These are phyloP conservation scores for Thuja plicata DNA, from an alignment of 83 land plant species.

Conservation along the genomic window DNA sequence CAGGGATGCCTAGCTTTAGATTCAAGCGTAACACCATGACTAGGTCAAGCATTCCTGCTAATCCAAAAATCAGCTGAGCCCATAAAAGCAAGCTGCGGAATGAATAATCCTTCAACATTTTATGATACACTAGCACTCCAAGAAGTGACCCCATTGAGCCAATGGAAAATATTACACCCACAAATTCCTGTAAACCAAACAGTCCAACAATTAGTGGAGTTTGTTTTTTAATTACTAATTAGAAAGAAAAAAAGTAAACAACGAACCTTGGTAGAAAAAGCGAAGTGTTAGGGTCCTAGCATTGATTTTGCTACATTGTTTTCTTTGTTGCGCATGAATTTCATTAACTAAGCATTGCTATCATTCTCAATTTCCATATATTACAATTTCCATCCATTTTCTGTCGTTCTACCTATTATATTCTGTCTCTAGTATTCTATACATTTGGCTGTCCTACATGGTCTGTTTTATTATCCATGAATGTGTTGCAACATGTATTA, in stretches of 20 bases:
- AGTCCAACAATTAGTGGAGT: background rate
- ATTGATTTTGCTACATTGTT: background rate
- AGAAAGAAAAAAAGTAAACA: background rate
- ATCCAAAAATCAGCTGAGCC: slow-evolving; percentile 56
- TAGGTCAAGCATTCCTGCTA: slow-evolving; percentile 82
- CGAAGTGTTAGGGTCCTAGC: background rate
- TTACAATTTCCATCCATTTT: background rate
- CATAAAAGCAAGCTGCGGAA: slow-evolving; percentile 70
- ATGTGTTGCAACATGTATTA: background rate
- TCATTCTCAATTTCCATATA: background rate
- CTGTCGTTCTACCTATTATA: background rate
- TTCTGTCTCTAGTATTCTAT: background rate
- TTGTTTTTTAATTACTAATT: background rate
- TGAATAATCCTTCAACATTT: slow-evolving; percentile 52
- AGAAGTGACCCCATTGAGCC: slow-evolving; percentile 79
- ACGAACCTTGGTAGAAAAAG: background rate
- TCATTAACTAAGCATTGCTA: background rate
- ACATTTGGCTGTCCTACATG: background rate
- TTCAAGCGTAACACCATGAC: slow-evolving; percentile 64
- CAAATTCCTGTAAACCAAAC: slow-evolving; percentile 52
- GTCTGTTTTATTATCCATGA: background rate
- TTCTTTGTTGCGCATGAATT: background rate
- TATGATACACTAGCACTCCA: slow-evolving; percentile 70
- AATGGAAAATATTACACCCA: slow-evolving; percentile 67
- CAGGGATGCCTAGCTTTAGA: slow-evolving; percentile 61